phyloP scores from a whole-genome alignment of 345 rosid species.

The Schrenkiella parvula region DNA sequence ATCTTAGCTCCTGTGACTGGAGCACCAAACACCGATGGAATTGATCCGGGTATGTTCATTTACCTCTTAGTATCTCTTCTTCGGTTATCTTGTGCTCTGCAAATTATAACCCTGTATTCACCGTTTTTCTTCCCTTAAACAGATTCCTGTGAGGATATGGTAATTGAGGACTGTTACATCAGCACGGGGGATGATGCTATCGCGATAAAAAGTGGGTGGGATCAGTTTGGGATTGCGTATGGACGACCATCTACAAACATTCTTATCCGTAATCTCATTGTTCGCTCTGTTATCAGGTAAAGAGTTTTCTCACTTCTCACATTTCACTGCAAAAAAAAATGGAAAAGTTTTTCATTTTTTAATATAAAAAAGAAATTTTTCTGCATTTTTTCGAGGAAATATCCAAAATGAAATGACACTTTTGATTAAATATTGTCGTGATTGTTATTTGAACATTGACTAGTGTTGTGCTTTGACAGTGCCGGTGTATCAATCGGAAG shows the following conservation, averaged over 20 bases:
- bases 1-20: slow-evolving; percentile 72
- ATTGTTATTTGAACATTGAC: background rate
- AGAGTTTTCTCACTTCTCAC: slow-evolving; percentile 10
- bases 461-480: slow-evolving; percentile 40
- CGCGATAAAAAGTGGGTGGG: slow-evolving; percentile 99
- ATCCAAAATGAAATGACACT: background rate
- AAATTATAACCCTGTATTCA: background rate
- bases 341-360: background rate
- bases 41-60: slow-evolving; percentile 72
- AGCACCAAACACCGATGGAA: slow-evolving; percentile 98
- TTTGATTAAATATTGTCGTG: background rate
- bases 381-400: background rate
- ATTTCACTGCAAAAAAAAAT: background rate
- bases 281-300: slow-evolving; percentile 95
- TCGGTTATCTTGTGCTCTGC: background rate
- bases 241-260: slow-evolving; percentile 79
- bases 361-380: background rate
- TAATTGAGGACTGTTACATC: slow-evolving; percentile 91
- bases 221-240: slow-evolving; percentile 90
- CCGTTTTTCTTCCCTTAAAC: background rate
- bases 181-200: slow-evolving; percentile 96
- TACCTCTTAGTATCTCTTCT: background rate
- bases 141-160: slow-evolving; percentile 97
- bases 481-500: slow-evolving; percentile 92
- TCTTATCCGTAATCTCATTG: slow-evolving; percentile 75